A percentile compares a stretch with the other conserved stretches of the same genome.
phyloP scores from a whole-genome alignment of 2,329 filamentous ascomycete genomes.

The Phaeosphaeriaceae sp. region DNA sequence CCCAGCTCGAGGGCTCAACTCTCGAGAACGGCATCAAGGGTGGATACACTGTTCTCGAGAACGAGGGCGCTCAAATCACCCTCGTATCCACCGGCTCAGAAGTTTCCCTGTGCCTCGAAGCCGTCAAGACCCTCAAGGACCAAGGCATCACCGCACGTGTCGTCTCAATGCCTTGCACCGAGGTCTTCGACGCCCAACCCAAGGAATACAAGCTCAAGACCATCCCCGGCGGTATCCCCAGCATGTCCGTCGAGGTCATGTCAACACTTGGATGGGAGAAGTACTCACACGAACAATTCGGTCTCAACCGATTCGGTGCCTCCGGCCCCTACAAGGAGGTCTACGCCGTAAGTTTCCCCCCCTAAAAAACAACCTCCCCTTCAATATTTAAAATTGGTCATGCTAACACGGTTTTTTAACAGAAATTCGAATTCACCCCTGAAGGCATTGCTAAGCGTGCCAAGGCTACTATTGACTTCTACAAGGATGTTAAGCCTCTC shows the following conservation, averaged over 20 bases:
- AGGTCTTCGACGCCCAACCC: constrained; percentile 91
- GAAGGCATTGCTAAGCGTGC: constrained; percentile 97
- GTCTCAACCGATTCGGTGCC: constrained; percentile 98
- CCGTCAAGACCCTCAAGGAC: constrained; percentile 88
- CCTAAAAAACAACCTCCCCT: too few species aligned
- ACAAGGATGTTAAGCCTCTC: constrained; percentile 87
- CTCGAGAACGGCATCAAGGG: constrained; percentile 92
- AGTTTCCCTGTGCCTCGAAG: constrained; percentile 90
- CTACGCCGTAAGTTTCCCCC: constrained; percentile 78
- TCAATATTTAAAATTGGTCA: too few species aligned
- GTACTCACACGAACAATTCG: constrained; percentile 99
- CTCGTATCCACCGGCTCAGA: constrained; percentile 96
- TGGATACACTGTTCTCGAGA: constrained; percentile 89
- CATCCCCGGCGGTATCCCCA: constrained; percentile 91
- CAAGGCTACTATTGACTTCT: constrained; percentile 91
- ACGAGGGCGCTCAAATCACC: constrained; percentile 82
- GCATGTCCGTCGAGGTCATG: constrained; percentile 95
- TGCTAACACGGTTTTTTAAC: constrained; percentile 4
- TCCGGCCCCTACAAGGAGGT: constrained; percentile 97
- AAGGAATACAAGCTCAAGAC: constrained; percentile 96
- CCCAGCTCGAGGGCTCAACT: constrained; percentile 92
- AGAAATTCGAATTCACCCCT: constrained; percentile 99
- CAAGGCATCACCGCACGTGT: constrained; percentile 87
- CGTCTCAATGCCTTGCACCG: constrained; percentile 94
- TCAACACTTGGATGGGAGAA: constrained; percentile 98